These are phyloP conservation scores for Fusarium sp. DNA, from an alignment of 2,329 filamentous ascomycete species.

Conservation along the genomic window DNA sequence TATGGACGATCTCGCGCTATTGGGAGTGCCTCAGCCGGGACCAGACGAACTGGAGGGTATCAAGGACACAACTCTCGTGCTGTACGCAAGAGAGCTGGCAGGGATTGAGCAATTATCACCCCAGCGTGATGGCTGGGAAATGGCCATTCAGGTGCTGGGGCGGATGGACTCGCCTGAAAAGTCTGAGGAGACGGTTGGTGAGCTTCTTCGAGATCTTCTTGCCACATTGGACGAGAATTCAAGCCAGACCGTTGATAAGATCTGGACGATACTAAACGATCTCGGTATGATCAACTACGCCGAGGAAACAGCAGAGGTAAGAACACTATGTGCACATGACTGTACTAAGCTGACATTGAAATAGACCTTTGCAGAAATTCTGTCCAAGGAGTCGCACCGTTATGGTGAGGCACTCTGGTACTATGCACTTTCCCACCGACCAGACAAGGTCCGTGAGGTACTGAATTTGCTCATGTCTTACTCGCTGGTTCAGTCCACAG, in stretches of 20 bases:
- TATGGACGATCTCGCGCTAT: constrained; percentile 86
- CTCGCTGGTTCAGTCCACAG: constrained; percentile 87
- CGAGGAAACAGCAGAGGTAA: constrained; percentile 85
- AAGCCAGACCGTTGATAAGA: constrained; percentile 81
- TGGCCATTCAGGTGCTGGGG: constrained; percentile 86
- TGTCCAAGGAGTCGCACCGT: constrained; percentile 79
- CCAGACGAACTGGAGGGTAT: constrained; percentile 75
- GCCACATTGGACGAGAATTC: constrained; percentile 75
- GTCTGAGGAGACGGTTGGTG: constrained; percentile 81
- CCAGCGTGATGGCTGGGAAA: constrained; percentile 85
- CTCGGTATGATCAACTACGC: constrained; percentile 86
- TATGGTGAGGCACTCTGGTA: constrained; percentile 93
- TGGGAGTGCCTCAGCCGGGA: constrained; percentile 76
- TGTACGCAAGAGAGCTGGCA: constrained; percentile 81
- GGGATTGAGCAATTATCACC: constrained; percentile 66
- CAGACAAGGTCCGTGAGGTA: constrained; percentile 85
- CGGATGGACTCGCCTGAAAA: constrained; percentile 82
- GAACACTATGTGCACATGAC: constrained; percentile 39
- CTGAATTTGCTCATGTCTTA: constrained; percentile 90
- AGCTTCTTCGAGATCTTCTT: constrained; percentile 80
- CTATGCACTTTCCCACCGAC: constrained; percentile 87
- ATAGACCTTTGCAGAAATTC: constrained; percentile 86
- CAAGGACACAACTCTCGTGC: constrained; percentile 84
- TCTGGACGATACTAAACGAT: constrained; percentile 83
- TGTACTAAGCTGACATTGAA: constrained; percentile 45